Base-by-base conservation (phyloP, 2,329 filamentous ascomycete genomes). In the Trichoderma atroviride region DNA sequence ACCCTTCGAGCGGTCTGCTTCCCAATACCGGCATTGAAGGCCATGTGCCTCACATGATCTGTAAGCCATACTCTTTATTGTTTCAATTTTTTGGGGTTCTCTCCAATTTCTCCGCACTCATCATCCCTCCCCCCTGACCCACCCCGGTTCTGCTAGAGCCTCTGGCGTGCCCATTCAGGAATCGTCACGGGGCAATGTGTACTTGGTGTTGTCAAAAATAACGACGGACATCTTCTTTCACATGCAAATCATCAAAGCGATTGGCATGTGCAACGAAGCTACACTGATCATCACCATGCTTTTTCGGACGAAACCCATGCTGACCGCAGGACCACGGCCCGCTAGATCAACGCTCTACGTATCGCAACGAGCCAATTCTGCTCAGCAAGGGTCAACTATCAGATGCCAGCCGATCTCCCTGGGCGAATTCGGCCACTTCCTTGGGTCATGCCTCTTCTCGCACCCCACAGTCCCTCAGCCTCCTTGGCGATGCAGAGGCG, bases 401-500 rank as follows among this genome's bases (percentile, higher is more conserved):
- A 24, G 73, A 79, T 76, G 72, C 57, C 29, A 70, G 59, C 24
- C 56, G 47, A 55, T 74, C 24, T 72, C 74, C 69, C 70, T 76
- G 69, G 69, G 16, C 56, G 35, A 68, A 57, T 52, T 57, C 69
- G 29, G 47, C 68, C 53, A 62, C 63, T 47, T 69, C 68, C 24
- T 27, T 70, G 33, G 40, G 70, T 72, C 76, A 78, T 67, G 78
- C 79, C 33, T 75, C 75, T 65, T 78, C 82, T 57, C 81, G 81
- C 71, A 81, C 64, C 24, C 77, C 80, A 22, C 81, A 84, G 71
- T 81, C 83, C 69, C 79, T 83, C 68, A 81, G 76, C 72, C 81
- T 86, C 72, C 81, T 86, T 71, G 80, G 87, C 72, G 80, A 83
- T 72, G 80, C 83, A 70, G 83, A 84, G 76, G 75, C 76, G 73